Evolutionary conservation across 2,329 filamentous ascomycete species (phyloP), one percentile per base, ranked within the genome.

Genomic region (Aspergillus intermedius): DNA sequence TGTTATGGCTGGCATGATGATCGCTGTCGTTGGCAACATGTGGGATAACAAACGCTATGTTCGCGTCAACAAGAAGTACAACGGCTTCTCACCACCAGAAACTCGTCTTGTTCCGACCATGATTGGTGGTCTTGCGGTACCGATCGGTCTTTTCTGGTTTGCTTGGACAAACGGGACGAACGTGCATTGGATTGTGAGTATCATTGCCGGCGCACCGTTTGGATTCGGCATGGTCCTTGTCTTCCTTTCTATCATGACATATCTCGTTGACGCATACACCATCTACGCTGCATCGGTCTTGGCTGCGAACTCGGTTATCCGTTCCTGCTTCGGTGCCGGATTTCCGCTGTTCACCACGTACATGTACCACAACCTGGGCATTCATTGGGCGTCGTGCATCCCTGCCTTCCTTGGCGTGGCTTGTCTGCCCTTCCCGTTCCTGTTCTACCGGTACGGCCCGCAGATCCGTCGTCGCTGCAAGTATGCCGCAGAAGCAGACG

Each of bases 71-170:
- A 66, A 69, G 21, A 63, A 68, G n/a, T 54, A 74, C 15, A 66
- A 68, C 5, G 80, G 80, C 13, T 75, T 79, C 47, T 78, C 79
- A 12, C 74, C 78, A 17, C 78, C 80, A 0, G 78, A 81, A 64
- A 76, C 74, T 30, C 74, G 73, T 35, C 55, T 78, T 1, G 72
- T 74, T 4, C 69, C 72, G 19, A 67, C 65, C 34, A 74, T 75
- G 35, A 51, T 73, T 4, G 72, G 72, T 19, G 67, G 67, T 53
- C 68, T 76, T 23, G 62, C 65, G 10, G 65, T 81, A 44, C 77
- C 79, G 0, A 62, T 78, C 42, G 72, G 75, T 8, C 65, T 79
- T 6, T 77, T 79, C 61, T 77, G 74, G 73, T 75, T 79, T 44
- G 77, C 75, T 1, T 80, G 77, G 77, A 77, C 77, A 0, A 74